Evolutionary conservation across 192 early-diverging fungal genomes (phyloP).

Genomic region (Fimicolochytrium jonesii): DNA sequence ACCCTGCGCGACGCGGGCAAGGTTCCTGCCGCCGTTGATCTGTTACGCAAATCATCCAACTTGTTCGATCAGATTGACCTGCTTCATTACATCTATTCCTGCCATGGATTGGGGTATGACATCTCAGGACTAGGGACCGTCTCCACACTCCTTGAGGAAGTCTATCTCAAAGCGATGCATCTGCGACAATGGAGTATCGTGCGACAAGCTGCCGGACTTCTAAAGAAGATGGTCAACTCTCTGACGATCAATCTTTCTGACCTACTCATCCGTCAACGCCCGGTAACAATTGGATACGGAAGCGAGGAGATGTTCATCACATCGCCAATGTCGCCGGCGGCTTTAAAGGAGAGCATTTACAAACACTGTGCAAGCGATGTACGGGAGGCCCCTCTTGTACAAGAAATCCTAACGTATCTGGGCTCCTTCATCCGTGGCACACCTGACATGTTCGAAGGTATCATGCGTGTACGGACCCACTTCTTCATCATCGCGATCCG

Average conservation of each 20-base stretch:
- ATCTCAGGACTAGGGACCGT: conserved; percentile 52
- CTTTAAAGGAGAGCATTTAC: conserved; percentile 61
- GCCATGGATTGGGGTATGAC: conserved; percentile 52
- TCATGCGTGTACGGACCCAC: conserved; percentile 76
- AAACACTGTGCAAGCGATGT: conserved; percentile 72
- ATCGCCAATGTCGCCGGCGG: conserved; percentile 65
- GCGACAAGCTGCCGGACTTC: conserved; percentile 72
- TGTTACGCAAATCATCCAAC: conserved; percentile 60
- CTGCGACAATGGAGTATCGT: conserved; percentile 75
- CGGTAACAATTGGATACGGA: conserved; percentile 72
- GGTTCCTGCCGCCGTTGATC: conserved; percentile 53
- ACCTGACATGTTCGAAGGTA: conserved; percentile 73
- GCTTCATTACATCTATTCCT: conserved; percentile 72
- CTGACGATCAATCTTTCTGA: conserved; percentile 79
- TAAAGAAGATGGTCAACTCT: conserved; percentile 69
- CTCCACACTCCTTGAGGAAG: conserved; percentile 67
- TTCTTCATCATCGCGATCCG: conserved; percentile 81
- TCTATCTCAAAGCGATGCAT: conserved; percentile 73
- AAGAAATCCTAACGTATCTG: conserved; percentile 78
- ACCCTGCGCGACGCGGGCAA: conserved; percentile 64
- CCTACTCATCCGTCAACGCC: conserved; percentile 71
- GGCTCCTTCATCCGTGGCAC: conserved; percentile 67
- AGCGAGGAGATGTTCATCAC: conserved; percentile 62
- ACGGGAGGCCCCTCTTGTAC: conserved; percentile 77
- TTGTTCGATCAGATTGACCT: conserved; percentile 80